Evolutionary conservation across 2,329 filamentous ascomycete genomes (phyloP), one percentile per base, ranked within the genome.

Genomic region (Alternaria sp.): DNA sequence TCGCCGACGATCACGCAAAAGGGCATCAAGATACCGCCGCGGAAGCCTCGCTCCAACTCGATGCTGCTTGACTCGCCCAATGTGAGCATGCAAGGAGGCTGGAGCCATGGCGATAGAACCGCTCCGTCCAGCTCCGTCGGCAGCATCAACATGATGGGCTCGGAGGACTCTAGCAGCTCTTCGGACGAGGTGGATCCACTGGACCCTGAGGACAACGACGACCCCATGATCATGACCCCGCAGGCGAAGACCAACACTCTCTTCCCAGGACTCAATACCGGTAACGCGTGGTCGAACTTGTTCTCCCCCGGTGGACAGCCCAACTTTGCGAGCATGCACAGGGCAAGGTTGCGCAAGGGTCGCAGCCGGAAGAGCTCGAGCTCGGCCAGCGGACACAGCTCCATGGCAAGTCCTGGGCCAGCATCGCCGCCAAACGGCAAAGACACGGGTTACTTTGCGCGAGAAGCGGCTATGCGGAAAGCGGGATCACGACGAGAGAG

Each of bases 1-100:
- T 97, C 94, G 1, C 96, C 96, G 1, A 94, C 91, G 12, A 90
- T 96, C 58, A 89, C 90, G 56, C 90, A 90, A 44, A 89, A 91
- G 66, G 86, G 85, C 3, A 84, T 90, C 76, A 84, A 83, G 61
- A 89, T 90, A 57, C 87, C 88, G 4, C 81, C 83, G 43, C 82
- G 87, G 55, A 87, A 85, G 56, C 70, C 73, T n/a, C 75, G 78
- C 28, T 70, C 77, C 10, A 78, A 77, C 59, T 78, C 77, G 10
- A 79, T 80, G 71, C 71, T 80, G 60, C 79, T 86, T 64, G 91
- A 93, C 67, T 91, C 90, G 4, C 90, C 90, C 17, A 90, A 88
- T 57, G 81, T 85, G 52, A 83, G 82, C 57, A 80, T 83, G n/a
- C 70, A 74, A 25, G 89, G 89, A 7, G 82, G 91, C 23, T 94